Base-by-base conservation (phyloP, 1,284 basidiomycete species). In the Moniliophthora roreri region DNA sequence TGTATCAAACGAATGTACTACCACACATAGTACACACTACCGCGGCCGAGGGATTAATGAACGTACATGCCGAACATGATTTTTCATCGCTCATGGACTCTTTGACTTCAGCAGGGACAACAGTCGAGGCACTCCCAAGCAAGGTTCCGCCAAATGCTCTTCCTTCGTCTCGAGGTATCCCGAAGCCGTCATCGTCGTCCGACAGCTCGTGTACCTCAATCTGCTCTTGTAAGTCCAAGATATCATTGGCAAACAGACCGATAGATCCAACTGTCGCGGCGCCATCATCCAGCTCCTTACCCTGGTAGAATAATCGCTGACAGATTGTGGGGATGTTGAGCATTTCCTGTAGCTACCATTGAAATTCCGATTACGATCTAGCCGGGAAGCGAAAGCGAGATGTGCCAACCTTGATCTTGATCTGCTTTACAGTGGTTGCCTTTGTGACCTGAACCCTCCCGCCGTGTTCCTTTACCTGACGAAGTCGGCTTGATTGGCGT, bases 101-200 rank as follows among this genome's bases (percentile, higher is more conserved):
- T 16, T 16, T 62, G 34, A 60, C 60, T 44, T 71, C 66, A 36
- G 62, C 60, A 34, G 20, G 69, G 67, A 54, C 53, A 54, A 34
- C 46, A 38, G 60, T n/a, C 42, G 62, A 60, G 60, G 52, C 60
- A 16, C 77, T 74, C 20, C 78, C 77, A 16, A 93, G 74, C 24
- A 89, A 66, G 11, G 90, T 92, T 23, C 89, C 89, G 53, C 78
- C 79, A 64, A 93, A 93, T 1, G 84, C 89, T 62, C 78, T 77
- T 21, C 82, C 87, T 67, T 89, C 87, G 18, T 75, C 76, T 53
- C 76, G 73, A 70, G 61, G 74, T 75, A 56, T 69, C 70, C 26
- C 26, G 15, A n/a, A 7, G 44, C 67, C 65, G 47, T 73, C 72
- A 15, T 71, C 73, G 11, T 76, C 71, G n/a, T 82, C 81, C 20